phyloP scores from a whole-genome alignment of 2,329 filamentous ascomycete genomes.

The Penicillium corylophilum region DNA sequence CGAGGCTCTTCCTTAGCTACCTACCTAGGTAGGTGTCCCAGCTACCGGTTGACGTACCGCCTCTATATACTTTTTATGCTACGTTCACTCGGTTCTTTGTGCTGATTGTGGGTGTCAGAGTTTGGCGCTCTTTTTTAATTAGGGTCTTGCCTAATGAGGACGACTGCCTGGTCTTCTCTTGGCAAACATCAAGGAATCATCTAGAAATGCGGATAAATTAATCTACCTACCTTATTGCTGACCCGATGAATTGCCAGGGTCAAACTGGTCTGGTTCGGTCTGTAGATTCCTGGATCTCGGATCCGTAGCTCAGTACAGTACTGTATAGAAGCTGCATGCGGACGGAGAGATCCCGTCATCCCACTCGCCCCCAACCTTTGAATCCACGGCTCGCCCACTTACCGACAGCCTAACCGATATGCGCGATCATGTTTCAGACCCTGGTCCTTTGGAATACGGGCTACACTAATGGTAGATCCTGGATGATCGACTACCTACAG shows the following conservation, averaged over 20 bases:
- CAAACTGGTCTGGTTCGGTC: neutral
- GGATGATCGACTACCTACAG: constrained; percentile 14
- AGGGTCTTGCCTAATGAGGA: constrained; percentile 16
- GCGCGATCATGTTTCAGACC: constrained; percentile 12
- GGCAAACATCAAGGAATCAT: constrained; percentile 2
- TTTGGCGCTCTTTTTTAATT: constrained; percentile 9
- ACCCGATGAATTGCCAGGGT: too few species aligned
- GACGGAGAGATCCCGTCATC: neutral
- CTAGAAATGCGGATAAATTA: neutral
- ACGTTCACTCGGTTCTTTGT: neutral
- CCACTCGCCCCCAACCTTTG: neutral
- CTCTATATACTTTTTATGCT: too few species aligned
- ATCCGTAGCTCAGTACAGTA: neutral
- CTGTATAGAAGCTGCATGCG: neutral
- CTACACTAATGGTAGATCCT: constrained; percentile 17
- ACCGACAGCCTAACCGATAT: neutral
- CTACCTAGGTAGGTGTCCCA: too few species aligned
- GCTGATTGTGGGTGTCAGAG: constrained; percentile 5
- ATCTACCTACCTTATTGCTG: neutral
- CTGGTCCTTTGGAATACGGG: neutral
- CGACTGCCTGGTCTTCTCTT: constrained; percentile 1
- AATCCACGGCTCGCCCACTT: constrained; percentile 1
- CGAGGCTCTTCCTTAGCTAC: too few species aligned
- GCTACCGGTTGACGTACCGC: too few species aligned
- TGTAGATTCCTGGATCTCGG: neutral